Base-by-base conservation (phyloP, 2,329 filamentous ascomycete species). In the Lecanicillium sp. region DNA sequence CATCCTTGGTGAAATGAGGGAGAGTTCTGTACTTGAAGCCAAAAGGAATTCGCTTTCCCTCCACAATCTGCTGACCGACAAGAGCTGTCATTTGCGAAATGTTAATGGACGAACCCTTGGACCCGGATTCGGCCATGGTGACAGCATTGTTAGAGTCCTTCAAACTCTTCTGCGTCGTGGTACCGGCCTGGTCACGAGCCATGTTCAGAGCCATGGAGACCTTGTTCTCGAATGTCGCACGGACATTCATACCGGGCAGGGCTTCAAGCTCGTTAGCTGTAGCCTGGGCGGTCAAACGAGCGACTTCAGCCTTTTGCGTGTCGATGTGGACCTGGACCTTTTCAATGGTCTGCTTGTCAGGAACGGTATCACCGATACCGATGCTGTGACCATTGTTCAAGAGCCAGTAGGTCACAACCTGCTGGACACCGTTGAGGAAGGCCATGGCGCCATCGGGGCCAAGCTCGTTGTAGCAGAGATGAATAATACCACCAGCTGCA, bases 41-140 rank as follows among this genome's bases (percentile, higher is more conserved):
- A 62, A 96, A 98, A 1, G 93, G 93, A 72, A 98, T 95, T 74
- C 93, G 93, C 71, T 95, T 95, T 60, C 93, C 94, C 71, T 98
- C 93, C 8, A 98, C 90, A 55, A 94, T 95, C 66, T 98, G 94
- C 66, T 98, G 93, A 56, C 94, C 93, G 51, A 99, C 94, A 55
- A 97, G 80, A 21, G 93, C 93, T 53, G 90, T 94, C 93, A 99
- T 98, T 69, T 99, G 93, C 14, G 94, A 96, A 59, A 99, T 97
- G 67, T 99, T 99, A 75, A 98, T 97, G 11, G 89, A 91, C 2
- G 93, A 97, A 65, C 93, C 93, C 75, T 99, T 99, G 57, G 94
- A 98, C 61, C 93, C 93, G 51, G 93, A 96, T 45, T 84, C 83
- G 52, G 94, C 90, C 87, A 97, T 99, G 62, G 90, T 88, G 47